Evolutionary conservation across 768 basidiomycete species (phyloP), one percentile per base, ranked within the genome.

Genomic region (Amanita brunnescens): DNA sequence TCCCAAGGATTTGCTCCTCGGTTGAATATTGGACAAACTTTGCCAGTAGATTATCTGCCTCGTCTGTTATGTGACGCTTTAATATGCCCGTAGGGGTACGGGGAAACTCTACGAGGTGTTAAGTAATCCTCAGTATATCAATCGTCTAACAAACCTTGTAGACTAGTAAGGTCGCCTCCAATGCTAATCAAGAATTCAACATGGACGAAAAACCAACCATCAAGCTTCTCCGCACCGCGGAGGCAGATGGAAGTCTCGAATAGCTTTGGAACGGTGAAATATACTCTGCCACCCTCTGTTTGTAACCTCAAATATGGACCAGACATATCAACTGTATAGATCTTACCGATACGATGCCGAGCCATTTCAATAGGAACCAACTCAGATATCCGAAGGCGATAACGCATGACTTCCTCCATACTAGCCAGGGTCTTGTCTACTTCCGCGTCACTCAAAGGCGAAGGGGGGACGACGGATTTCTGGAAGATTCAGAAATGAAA

Each of bases 171-270:
- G 61, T 88, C 87, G 10, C 88, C 87, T 13, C 83, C 83, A 5
- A 89, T 75, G 29, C 68, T 80, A 39, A 91, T 78, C 24, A 85
- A 69, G 59, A 91, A 91, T 59, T 85, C 82, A 0, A 86, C 83
- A 52, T 79, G 69, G 18, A 88, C 83, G 55, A 91, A 85, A 65
- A 93, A 93, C 92, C 92, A 96, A 1, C 84, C 81, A 54, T 89
- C 87, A 41, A 77, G 71, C 54, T 71, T 68, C 54, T 80, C 75
- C 16, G 79, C 83, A 18, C 89, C 91, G 49, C 77, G 77, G 49
- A 92, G 73, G 58, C 81, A 91, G 24, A 91, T 65, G 2, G 85
- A 84, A 6, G 79, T 77, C 61, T 85, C 80, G 62, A 91, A 93
- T 23, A 88, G 70, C 26, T 81, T 78, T 1, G 78, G 80, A 2